Base-by-base conservation (phyloP, 768 basidiomycete species). In the Boletus tylopilopsis region DNA sequence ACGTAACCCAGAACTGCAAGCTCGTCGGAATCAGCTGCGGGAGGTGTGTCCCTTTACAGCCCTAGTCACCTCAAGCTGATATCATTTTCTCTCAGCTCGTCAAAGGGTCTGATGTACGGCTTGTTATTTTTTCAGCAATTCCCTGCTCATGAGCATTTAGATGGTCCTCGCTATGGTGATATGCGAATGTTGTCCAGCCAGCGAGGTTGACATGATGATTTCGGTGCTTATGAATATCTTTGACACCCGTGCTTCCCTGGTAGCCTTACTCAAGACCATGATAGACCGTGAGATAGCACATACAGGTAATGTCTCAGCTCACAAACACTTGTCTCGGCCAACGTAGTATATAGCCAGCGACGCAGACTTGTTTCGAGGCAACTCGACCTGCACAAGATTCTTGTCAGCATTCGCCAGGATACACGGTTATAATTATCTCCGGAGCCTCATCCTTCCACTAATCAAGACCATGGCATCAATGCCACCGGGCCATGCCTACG, bases 401-500 rank as follows among this genome's bases (percentile, higher is more conserved):
- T 70, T 96, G 38, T 90, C 90, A 6, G 81, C 84, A 2, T 94
- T 94, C 58, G 90, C 90, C 4, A 84, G 78, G 62, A 81, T 87
- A n/a, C 90, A 94, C 53, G 94, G 94, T 5, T 96, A 95, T 66
- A 84, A 85, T 49, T 96, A 95, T 66, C 73, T 96, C n/a, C 79
- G 93, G 18, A 80, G 77, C 38, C 75, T 94, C 21, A 78, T 95
- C 39, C 73, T 78, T 36, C 90, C 92, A 4, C 73, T 95, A 25
- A 76, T 96, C 54, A 78, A 84, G 55, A 80, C 79, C 19, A 87
- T 96, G 78, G 68, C 76, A 6, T 73, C 79, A 6, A 77, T 89
- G 68, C 89, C 91, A 2, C 63, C 80, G 7, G 90, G 85, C 10
- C 81, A 81, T 48, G 80, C 81, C 2, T 93, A 87, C 62, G 87